Evolutionary conservation across 2,329 filamentous ascomycete species (phyloP), one percentile per base, ranked within the genome.

Genomic region (Sarocladium kiliense): DNA sequence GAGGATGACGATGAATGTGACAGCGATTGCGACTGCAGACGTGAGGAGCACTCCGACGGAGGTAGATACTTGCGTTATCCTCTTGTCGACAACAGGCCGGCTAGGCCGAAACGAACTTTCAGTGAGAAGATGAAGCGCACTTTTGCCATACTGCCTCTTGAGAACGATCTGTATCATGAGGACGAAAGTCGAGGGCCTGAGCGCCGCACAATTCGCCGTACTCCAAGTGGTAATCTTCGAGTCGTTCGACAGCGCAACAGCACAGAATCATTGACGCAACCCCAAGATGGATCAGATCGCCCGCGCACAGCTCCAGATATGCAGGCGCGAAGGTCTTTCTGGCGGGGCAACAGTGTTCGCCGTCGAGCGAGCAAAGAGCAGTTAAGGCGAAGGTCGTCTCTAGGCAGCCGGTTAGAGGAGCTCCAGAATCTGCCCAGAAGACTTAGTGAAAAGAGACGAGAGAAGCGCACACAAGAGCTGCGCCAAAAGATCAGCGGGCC

Each of bases 401-500:
- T 78, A 55, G 72, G 79, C 47, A 71, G 77, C 25, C 77, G 73
- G 55, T 64, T 84, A 10, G 79, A 78, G 54, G 76, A 77, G 55
- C 70, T 81, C 41, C 77, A 78, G 44, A 80, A 77, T 25, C 66
- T 86, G 3, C 76, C 79, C 32, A 74, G 79, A 16, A 75, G 77
- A 49, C 61, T 86, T 16, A 84, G 79, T 62, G 84, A 87, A 62
- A 76, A 75, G 59, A 73, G 79, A 53, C 75, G 81, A 23, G 80
- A 84, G 68, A 84, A 81, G 68, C 72, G 84, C 53, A 78, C 76
- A 21, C 74, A 79, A 57, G 81, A 82, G 62, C 71, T 87, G 54
- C 74, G 83, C 7, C 71, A 77, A 59, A 85, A 77, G 66, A 87
- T 87, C 44, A 84, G 81, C 57, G 77, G 74, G 4, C 84, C 84